phyloP scores from a whole-genome alignment of 768 basidiomycete species.

The Suillus clintonianus region DNA sequence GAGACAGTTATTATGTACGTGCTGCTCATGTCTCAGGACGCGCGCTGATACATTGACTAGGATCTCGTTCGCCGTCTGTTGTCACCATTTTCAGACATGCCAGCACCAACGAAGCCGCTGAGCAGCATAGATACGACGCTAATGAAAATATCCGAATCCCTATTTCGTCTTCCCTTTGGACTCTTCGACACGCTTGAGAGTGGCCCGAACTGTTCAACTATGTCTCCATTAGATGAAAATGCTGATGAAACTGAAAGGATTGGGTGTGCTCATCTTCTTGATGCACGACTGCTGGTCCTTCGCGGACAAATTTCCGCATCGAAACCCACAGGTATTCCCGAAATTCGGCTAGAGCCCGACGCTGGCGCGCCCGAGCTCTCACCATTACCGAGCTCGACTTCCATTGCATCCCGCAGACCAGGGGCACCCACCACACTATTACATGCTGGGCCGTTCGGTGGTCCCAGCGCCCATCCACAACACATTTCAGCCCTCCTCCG shows the following conservation, averaged over 20 bases:
- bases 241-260: constrained; percentile 51
- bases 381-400: constrained; percentile 37
- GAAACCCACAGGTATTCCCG: constrained; percentile 35
- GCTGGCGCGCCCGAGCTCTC: constrained; percentile 3
- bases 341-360: constrained; percentile 40
- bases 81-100: constrained; percentile 48
- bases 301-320: constrained; percentile 29
- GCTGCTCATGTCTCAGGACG: not conserved
- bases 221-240: constrained; percentile 53
- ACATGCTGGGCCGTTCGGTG: constrained; percentile 44
- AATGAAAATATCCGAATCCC: constrained; percentile 52
- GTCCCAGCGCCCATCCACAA: constrained; percentile 52
- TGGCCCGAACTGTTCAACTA: constrained; percentile 37
- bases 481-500: constrained; percentile 69
- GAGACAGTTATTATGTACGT: constrained; percentile 74
- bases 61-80: constrained; percentile 69
- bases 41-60: constrained; percentile 36
- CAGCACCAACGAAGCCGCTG: constrained; percentile 42
- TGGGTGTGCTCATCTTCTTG: constrained; percentile 51
- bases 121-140: constrained; percentile 49
- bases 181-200: constrained; percentile 53
- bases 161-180: constrained; percentile 53
- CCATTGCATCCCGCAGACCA: constrained; percentile 24
- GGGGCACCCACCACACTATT: constrained; percentile 46
- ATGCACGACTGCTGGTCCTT: constrained; percentile 52